Percentiles rank a stretch among this genome's conserved stretches.
Evolutionary conservation across 2,329 filamentous ascomycete species (phyloP).

Genomic region (Microsporum ferrugineum): DNA sequence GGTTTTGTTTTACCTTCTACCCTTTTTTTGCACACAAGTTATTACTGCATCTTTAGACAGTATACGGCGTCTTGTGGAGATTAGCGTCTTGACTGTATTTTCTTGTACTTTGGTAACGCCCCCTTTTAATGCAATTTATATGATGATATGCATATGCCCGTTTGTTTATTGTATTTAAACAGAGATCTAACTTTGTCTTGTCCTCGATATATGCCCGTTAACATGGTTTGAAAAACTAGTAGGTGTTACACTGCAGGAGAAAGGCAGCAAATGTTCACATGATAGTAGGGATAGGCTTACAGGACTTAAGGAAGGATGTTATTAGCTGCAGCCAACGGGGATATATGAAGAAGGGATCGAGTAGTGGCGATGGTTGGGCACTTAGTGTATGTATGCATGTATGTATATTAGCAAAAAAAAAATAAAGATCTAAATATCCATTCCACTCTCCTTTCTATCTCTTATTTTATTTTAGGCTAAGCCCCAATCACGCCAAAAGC

Average conservation of each 20-base stretch:
- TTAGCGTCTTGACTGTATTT: not conserved
- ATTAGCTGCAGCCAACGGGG: not conserved
- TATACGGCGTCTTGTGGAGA: not conserved
- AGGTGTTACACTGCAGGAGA: not conserved
- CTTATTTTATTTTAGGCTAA: not conserved
- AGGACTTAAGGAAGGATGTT: not conserved
- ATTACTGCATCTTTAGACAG: not conserved
- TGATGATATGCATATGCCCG: not conserved
- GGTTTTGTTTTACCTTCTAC: no score
- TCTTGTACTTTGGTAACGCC: not conserved
- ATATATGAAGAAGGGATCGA: not conserved
- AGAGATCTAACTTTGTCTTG: not conserved
- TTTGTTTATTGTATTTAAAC: not conserved
- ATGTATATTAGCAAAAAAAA: not conserved
- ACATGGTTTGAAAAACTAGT: not conserved
- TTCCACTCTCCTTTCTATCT: not conserved
- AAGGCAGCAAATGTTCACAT: not conserved
- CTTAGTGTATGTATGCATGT: no score
- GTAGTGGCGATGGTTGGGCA: not conserved
- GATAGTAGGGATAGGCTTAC: not conserved
- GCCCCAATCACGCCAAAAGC: not conserved
- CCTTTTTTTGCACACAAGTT: not conserved
- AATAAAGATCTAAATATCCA: not conserved
- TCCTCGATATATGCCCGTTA: not conserved
- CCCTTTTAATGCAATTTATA: not conserved